Evolutionary conservation across 2,329 filamentous ascomycete species (phyloP).

Genomic region (Chaetomiaceae sp.): DNA sequence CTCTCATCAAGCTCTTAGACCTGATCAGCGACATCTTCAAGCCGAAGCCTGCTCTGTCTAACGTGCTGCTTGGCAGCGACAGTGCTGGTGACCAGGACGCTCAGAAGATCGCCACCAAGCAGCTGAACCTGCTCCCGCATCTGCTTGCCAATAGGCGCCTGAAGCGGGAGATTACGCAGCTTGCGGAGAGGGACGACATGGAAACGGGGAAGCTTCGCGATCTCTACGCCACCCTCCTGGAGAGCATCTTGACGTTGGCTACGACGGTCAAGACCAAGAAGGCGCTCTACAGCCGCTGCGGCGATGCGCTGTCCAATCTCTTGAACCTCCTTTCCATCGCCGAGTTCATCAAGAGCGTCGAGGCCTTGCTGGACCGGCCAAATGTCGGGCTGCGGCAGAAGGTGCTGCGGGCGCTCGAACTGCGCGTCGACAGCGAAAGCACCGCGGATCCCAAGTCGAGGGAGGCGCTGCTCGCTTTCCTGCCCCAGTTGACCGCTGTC

Average conservation of each 20-base stretch:
- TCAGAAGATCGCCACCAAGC: slow-evolving; percentile 47
- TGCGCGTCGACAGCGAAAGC: slow-evolving; percentile 69
- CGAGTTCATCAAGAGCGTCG: slow-evolving; percentile 85
- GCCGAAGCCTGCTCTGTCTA: slow-evolving; percentile 68
- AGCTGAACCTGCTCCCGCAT: slow-evolving; percentile 53
- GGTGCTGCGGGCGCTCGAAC: slow-evolving; percentile 74
- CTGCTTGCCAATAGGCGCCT: slow-evolving; percentile 56
- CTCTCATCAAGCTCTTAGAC: slow-evolving; percentile 70
- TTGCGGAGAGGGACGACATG: slow-evolving; percentile 60
- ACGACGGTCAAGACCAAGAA: slow-evolving; percentile 57
- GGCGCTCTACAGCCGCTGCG: slow-evolving; percentile 53
- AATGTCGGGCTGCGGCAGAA: slow-evolving; percentile 72
- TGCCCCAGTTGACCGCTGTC: slow-evolving; percentile 72
- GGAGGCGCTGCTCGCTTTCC: slow-evolving; percentile 67
- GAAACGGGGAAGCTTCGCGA: slow-evolving; percentile 61
- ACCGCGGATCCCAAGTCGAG: slow-evolving; percentile 65
- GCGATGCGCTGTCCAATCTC: slow-evolving; percentile 71
- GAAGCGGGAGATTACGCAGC: slow-evolving; percentile 48
- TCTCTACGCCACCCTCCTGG: slow-evolving; percentile 64
- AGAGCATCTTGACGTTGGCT: slow-evolving; percentile 60
- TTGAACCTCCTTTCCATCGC: slow-evolving; percentile 78
- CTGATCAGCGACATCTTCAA: slow-evolving; percentile 72
- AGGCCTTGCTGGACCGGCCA: slow-evolving; percentile 71
- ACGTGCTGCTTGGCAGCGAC: slow-evolving; percentile 59
- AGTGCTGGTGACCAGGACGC: slow-evolving; percentile 46